Percentiles rank a stretch among this genome's conserved stretches.
phyloP scores from a whole-genome alignment of 345 rosid species.

The Citrus glauca region DNA sequence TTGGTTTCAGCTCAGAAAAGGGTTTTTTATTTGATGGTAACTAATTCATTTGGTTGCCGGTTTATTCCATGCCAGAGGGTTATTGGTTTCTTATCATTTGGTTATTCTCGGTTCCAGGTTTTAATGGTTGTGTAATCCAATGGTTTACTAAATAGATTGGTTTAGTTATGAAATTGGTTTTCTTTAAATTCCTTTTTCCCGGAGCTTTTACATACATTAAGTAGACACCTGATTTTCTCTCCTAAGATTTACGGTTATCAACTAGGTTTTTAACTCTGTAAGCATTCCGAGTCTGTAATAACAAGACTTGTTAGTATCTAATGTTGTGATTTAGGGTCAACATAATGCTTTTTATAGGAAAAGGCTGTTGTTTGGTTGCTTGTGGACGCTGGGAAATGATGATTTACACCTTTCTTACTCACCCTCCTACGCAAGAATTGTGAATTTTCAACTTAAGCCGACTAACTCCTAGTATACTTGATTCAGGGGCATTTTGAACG shows the following conservation, averaged over 20 bases:
- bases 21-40: background rate
- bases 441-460: background rate
- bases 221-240: background rate
- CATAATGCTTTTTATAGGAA: background rate
- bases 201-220: background rate
- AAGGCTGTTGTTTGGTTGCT: background rate
- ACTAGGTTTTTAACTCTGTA: background rate
- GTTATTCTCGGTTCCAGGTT: background rate
- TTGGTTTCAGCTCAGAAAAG: background rate
- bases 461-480: conserved; percentile 3
- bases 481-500: conserved; percentile 13
- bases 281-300: background rate
- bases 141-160: background rate
- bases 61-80: background rate
- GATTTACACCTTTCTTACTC: background rate
- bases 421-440: background rate
- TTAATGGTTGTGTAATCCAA: background rate
- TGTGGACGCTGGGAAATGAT: background rate
- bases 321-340: background rate
- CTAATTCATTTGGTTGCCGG: background rate
- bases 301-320: background rate
- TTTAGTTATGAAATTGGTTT: background rate
- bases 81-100: background rate
- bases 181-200: too few relatives aligned
- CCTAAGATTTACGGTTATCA: background rate